A percentile compares a stretch with the other conserved stretches of the same genome.
Conservation (phyloP, 345 rosid genomes). For the Schrenkiella parvula region DNA sequence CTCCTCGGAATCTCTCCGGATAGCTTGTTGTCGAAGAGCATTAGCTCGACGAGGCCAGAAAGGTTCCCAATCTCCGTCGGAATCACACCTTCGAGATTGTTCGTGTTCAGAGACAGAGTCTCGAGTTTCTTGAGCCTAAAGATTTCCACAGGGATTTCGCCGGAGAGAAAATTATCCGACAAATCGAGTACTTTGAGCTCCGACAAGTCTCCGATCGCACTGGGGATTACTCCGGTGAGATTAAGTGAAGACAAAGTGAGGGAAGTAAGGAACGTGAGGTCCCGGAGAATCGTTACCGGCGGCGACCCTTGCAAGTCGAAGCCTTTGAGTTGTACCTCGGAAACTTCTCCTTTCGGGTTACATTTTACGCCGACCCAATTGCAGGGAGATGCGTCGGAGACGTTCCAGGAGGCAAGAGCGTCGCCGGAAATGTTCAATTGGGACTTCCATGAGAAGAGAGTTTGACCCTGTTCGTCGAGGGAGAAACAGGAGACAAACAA, state of each 20-base stretch:
- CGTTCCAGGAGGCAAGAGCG: constrained; percentile 55
- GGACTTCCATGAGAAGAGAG: constrained; percentile 77
- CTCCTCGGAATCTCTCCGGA: constrained; percentile 57
- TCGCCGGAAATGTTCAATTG: constrained; percentile 47
- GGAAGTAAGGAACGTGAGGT: constrained; percentile 47
- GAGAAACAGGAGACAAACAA: constrained; percentile 43
- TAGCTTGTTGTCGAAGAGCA: constrained; percentile 65
- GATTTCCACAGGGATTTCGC: constrained; percentile 62
- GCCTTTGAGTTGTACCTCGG: constrained; percentile 48
- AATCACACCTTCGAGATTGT: constrained; percentile 60
- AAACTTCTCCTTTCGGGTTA: constrained; percentile 47
- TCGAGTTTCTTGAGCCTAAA: constrained; percentile 50
- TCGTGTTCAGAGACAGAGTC: constrained; percentile 57
- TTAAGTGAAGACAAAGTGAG: constrained; percentile 65
- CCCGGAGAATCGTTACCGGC: constrained; percentile 57
- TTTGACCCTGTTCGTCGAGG: constrained; percentile 59
- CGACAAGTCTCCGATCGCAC: constrained; percentile 43
- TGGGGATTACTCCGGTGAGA: constrained; percentile 66
- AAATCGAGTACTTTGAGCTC: constrained; percentile 47
- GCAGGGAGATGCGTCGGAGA: constrained; percentile 56
- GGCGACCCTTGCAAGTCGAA: constrained; percentile 57
- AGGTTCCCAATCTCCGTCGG: constrained; percentile 61
- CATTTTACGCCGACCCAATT: constrained; percentile 69
- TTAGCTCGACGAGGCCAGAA: constrained; percentile 42
- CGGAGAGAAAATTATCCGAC: constrained; percentile 64